A percentile compares a stretch with the other conserved stretches of the same genome.
These are phyloP conservation scores for Thamnidium elegans DNA, from an alignment of 192 early-diverging fungal species.

Conservation along the genomic window DNA sequence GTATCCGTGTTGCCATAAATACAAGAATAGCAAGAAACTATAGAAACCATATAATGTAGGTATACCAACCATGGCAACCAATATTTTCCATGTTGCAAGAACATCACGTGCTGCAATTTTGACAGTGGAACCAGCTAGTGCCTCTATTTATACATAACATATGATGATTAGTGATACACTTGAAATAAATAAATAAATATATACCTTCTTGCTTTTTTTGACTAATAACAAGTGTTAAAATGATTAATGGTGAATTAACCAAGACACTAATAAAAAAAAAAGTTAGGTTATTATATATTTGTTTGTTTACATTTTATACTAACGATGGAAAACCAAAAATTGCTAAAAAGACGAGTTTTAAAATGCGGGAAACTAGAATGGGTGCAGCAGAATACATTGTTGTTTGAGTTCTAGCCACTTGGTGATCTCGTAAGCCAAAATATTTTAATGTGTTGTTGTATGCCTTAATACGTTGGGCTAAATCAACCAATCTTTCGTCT, in stretches of 20 bases:
- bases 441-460: slow-evolving; percentile 87
- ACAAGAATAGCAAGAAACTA: slow-evolving; percentile 47
- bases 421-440: slow-evolving; percentile 93
- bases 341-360: slow-evolving; percentile 70
- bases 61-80: slow-evolving; percentile 70
- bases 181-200: background rate
- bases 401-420: slow-evolving; percentile 80
- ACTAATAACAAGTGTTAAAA: slow-evolving; percentile 26
- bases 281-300: background rate
- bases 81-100: slow-evolving; percentile 93
- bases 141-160: slow-evolving; percentile 48
- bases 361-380: slow-evolving; percentile 62
- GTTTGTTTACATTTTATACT: slow-evolving; percentile 18
- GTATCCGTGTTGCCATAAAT: slow-evolving; percentile 6
- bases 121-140: slow-evolving; percentile 82
- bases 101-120: slow-evolving; percentile 95
- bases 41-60: slow-evolving; percentile 71
- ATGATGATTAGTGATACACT: background rate
- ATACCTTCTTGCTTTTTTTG: slow-evolving; percentile 35
- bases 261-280: slow-evolving; percentile 41
- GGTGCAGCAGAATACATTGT: slow-evolving; percentile 61
- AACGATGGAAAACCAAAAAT: slow-evolving; percentile 81
- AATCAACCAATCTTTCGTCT: slow-evolving; percentile 71
- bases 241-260: slow-evolving; percentile 30
- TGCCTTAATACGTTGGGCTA: slow-evolving; percentile 65